Evolutionary conservation across 371 early-diverging fungal genomes (phyloP), one percentile per base, ranked within the genome.

Genomic region (Mortierella sp.): DNA sequence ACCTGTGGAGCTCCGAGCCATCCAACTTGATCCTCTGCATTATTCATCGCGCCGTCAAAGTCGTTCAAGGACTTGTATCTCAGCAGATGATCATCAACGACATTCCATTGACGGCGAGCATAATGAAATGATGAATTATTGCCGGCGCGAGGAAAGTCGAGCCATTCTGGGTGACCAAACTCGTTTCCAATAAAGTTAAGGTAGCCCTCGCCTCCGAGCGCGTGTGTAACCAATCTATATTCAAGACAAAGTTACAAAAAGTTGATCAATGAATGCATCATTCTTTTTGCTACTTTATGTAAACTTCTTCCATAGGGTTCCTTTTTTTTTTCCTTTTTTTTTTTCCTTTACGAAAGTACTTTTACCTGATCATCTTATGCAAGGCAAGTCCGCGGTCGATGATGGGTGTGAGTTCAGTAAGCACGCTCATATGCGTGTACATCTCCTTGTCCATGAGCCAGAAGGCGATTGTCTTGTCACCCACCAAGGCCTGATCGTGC

Each of bases 361-460:
- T 44, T 32, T 34, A 84, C 84, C 97, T 85, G 69, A 97, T 97
- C 93, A 98, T 89, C 82, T 98, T 98, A 83, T 98, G 98, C 68
- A 98, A 78, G 15, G 97, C 87, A 46, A 98, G 73, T 39, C 98
- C 98, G 50, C 98, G 93, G 73, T 97, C 97, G 76, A 98, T 93
- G 19, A 94, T 86, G 7, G 96, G 93, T 8, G 98, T 96, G 48
- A 90, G 70, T 31, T 86, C 86, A 1, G 89, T 86, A 51, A 93
- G 37, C 59, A 92, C 92, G 42, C 93, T 93, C 98, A 97, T 97
- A 80, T 91, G 78, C 19, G 89, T 89, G 78, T 97, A 97, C 97
- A 97, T 97, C 80, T 97, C 97, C 84, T 93, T 93, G n/a, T 98
- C 98, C 98, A 98, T 98, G 50, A 98, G 81, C 98, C 98, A 98